A percentile compares a stretch with the other conserved stretches of the same genome.
Conservation (phyloP, 306 rosid species). For the Erythrophleum fordii region DNA sequence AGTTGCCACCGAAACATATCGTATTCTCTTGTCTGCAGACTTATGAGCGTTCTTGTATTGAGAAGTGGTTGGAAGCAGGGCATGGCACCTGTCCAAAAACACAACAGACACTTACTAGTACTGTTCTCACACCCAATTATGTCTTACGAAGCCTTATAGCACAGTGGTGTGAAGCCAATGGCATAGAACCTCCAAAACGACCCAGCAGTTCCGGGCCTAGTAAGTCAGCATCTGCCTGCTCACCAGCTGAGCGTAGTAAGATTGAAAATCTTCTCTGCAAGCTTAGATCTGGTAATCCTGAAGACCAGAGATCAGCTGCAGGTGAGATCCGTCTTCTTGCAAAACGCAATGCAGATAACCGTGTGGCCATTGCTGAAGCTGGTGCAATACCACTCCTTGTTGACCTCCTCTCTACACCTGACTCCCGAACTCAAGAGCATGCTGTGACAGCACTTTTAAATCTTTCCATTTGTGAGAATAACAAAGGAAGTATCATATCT, state of each 20-base stretch:
- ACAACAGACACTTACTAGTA: slow-evolving; percentile 73
- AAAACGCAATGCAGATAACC: slow-evolving; percentile 94
- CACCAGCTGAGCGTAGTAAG: slow-evolving; percentile 79
- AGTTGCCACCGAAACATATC: slow-evolving; percentile 28
- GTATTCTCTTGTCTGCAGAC: slow-evolving; percentile 69
- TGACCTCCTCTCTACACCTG: slow-evolving; percentile 71
- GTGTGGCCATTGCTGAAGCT: slow-evolving; percentile 97
- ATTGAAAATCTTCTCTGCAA: slow-evolving; percentile 73
- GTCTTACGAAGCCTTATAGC: slow-evolving; percentile 92
- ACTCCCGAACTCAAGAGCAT: slow-evolving; percentile 96
- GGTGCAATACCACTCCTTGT: slow-evolving; percentile 97
- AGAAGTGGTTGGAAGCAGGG: slow-evolving; percentile 92
- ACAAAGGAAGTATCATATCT: slow-evolving; percentile 85
- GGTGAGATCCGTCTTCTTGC: slow-evolving; percentile 98
- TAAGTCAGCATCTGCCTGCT: slow-evolving; percentile 70
- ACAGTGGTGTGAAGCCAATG: slow-evolving; percentile 99
- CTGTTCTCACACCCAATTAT: slow-evolving; percentile 89
- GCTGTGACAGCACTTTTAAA: slow-evolving; percentile 98
- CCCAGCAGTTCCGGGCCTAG: slow-evolving; percentile 65
- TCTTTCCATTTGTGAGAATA: slow-evolving; percentile 91
- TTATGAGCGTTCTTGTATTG: slow-evolving; percentile 92
- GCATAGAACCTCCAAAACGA: slow-evolving; percentile 90
- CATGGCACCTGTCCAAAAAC: slow-evolving; percentile 96
- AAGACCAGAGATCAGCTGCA: slow-evolving; percentile 88
- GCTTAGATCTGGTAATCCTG: slow-evolving; percentile 70